These are phyloP conservation scores for Ceratocystis colombiana DNA, from an alignment of 2,329 filamentous ascomycete species.

Conservation along the genomic window DNA sequence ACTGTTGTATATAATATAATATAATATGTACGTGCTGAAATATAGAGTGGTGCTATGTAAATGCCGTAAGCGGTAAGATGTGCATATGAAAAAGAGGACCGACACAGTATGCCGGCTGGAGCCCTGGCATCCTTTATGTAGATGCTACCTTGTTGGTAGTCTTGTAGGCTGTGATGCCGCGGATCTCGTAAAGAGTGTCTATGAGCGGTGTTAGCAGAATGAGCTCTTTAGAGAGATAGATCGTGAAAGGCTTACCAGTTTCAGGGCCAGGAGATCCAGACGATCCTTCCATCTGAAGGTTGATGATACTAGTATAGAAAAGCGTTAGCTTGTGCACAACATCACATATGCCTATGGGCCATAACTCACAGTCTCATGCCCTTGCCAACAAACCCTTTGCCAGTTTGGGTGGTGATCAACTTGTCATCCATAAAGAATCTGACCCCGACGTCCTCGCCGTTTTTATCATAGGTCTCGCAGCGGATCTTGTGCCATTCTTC, in stretches of 20 bases:
- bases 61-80: neutral
- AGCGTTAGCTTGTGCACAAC: conserved; percentile 7
- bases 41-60: neutral
- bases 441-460: conserved; percentile 43
- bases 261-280: conserved; percentile 37
- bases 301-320: conserved; percentile 33
- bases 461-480: conserved; percentile 42
- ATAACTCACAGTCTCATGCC: conserved; percentile 37
- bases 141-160: neutral
- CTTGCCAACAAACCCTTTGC: conserved; percentile 41
- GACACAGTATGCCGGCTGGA: neutral
- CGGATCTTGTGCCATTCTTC: conserved; percentile 42
- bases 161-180: conserved; percentile 11
- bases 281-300: conserved; percentile 40
- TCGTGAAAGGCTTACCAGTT: conserved; percentile 20
- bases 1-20: neutral
- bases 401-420: conserved; percentile 42
- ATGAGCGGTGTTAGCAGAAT: neutral
- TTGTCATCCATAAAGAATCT: conserved; percentile 46
- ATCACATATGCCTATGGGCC: neutral
- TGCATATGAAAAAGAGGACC: neutral
- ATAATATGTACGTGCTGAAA: neutral
- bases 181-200: conserved; percentile 22
- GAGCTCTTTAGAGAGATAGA: neutral
- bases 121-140: neutral